Conservation (phyloP, 1,139 yeast genomes). For the Suhomyces atakaporum region DNA sequence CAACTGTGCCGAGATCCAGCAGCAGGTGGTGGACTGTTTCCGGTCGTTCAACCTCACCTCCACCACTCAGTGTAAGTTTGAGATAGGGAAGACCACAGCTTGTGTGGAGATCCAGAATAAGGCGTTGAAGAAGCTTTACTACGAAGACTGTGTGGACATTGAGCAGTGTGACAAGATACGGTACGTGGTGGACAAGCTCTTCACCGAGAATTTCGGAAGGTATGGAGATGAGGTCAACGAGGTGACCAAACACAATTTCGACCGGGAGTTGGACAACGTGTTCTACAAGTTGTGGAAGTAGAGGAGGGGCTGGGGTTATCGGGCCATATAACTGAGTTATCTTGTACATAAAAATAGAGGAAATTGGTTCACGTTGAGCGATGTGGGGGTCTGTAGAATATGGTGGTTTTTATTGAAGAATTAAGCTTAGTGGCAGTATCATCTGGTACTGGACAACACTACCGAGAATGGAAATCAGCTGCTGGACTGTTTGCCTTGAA, state of each 20-base stretch:
- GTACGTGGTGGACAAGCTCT: constrained; percentile 38
- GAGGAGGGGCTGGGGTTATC: too few relatives aligned
- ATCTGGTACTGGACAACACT: too few relatives aligned
- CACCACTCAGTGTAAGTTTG: constrained; percentile 32
- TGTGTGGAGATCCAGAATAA: constrained; percentile 40
- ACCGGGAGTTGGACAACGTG: constrained; percentile 34
- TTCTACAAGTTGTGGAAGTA: constrained; percentile 42
- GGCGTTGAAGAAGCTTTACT: constrained; percentile 39
- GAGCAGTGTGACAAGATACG: constrained; percentile 46
- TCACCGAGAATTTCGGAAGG: constrained; percentile 42
- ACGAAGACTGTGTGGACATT: constrained; percentile 41
- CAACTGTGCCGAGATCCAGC: constrained; percentile 48
- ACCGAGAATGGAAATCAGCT: too few relatives aligned
- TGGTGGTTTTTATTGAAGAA: too few relatives aligned
- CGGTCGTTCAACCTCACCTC: constrained; percentile 33
- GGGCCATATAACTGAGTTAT: too few relatives aligned
- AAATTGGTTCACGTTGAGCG: too few relatives aligned
- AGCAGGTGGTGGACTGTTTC: constrained; percentile 40
- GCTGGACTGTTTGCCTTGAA: too few relatives aligned
- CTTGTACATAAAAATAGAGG: too few relatives aligned
- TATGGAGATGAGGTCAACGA: constrained; percentile 37
- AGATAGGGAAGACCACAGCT: constrained; percentile 27
- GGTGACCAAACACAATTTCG: constrained; percentile 27
- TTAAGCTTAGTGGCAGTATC: too few relatives aligned
- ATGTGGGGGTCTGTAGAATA: too few relatives aligned